Conservation (phyloP, 768 basidiomycete species). For the Multifurca ochricompacta region DNA sequence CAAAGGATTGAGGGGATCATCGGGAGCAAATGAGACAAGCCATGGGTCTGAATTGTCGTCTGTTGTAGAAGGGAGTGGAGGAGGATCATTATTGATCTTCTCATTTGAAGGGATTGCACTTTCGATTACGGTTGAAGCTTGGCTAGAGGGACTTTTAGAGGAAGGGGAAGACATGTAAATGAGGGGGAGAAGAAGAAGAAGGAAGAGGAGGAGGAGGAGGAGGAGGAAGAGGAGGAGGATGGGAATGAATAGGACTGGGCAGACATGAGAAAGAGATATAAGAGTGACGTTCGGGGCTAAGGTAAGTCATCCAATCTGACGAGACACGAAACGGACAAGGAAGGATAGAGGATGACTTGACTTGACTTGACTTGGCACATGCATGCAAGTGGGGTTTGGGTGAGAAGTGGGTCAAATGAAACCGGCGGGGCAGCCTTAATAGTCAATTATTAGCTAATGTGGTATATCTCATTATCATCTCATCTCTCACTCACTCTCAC, state of each 20-base stretch:
- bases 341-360: no score
- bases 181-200: background rate
- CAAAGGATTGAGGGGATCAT: conserved; percentile 11
- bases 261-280: background rate
- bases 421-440: background rate
- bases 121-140: conserved; percentile 9
- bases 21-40: conserved; percentile 14
- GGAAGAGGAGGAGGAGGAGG: no score
- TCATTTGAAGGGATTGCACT: background rate
- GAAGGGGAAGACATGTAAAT: background rate
- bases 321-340: background rate
- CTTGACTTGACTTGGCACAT: no score
- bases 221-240: no score
- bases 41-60: conserved; percentile 14
- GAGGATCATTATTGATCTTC: background rate
- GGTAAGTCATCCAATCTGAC: conserved; percentile 11
- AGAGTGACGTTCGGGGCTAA: background rate
- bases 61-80: background rate
- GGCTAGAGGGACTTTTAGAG: background rate
- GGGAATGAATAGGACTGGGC: no score
- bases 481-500: no score
- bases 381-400: no score
- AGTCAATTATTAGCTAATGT: no score
- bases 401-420: background rate
- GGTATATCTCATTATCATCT: no score